Evolutionary conservation across 2,329 filamentous ascomycete genomes (phyloP), one percentile per base, ranked within the genome.

Genomic region (Aspergillus arachidicola): DNA sequence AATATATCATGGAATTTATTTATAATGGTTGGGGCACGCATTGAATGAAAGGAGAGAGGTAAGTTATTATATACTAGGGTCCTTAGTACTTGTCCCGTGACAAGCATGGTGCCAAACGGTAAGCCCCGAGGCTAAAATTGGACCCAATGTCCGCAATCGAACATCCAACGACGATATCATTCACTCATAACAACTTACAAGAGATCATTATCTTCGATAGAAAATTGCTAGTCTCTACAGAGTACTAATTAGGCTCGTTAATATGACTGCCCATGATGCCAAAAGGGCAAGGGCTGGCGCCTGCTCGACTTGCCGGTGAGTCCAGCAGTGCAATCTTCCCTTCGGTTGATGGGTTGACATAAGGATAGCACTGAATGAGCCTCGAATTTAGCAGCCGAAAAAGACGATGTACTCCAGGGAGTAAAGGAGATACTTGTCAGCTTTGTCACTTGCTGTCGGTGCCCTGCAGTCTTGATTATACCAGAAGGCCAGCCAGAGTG

Each of bases 391-490:
- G 62, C 23, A 45, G 50, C 53, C 63, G 64, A 26, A 70, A 69
- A 58, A 64, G 63, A 58, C 65, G 67, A 14, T 70, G 68, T 43
- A 63, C 65, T 11, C 68, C 67, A 23, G 51, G 56, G 14, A 56
- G 28, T 9, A 41, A 54, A 30, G 62, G 66, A 38, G 51, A 61
- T 51, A 58, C 38, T 19, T 69, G 68, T 41, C 58, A 57, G 36
- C 58, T 67, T 23, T 69, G 68, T 55, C 59, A 53, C 19, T 65
- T 62, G 6, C 59, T 65, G 6, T 63, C 65, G 6, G 57, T 58
- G 11, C 56, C 59, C n/a, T 69, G 68, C 41, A 67, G 60, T 26
- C 61, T 67, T 14, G 63, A 50, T 26, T 51, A 41, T 32, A 26
- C 38, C 30, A 28, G 58, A 21, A 55, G 50, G 48, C 21, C 58